These are phyloP conservation scores for Arthonia radiata DNA, from an alignment of 495 filamentous ascomycete species.

Conservation along the genomic window DNA sequence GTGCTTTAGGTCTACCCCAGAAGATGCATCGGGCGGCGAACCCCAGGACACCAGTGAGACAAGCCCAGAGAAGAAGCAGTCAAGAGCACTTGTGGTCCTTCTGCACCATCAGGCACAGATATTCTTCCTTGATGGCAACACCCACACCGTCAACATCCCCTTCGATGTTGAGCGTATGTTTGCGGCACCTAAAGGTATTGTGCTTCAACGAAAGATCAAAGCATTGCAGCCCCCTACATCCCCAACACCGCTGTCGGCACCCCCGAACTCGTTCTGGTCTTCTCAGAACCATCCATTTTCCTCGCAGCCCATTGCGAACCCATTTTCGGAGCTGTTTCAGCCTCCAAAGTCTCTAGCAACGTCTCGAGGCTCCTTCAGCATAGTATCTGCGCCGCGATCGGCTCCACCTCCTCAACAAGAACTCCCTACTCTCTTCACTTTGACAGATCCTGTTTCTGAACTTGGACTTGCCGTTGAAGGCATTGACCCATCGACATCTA, in stretches of 20 bases:
- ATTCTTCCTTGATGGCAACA: constrained; percentile 70
- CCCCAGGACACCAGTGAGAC: too few species aligned
- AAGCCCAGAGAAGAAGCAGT: too few species aligned
- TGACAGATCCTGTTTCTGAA: constrained; percentile 71
- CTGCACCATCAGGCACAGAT: constrained; percentile 84
- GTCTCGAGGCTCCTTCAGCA: constrained; percentile 2
- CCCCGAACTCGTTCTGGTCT: constrained; percentile 62
- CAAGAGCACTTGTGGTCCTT: constrained; percentile 66
- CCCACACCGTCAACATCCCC: constrained; percentile 74
- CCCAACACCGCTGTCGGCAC: constrained; percentile 19
- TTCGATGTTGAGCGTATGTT: constrained; percentile 82
- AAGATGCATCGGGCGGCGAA: too few species aligned
- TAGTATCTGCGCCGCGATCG: constrained; percentile 18
- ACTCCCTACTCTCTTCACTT: constrained; percentile 56
- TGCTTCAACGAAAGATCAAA: constrained; percentile 53
- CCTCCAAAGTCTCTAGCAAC: constrained; percentile 1
- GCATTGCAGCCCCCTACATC: constrained; percentile 9
- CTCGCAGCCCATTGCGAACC: too few species aligned
- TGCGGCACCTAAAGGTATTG: constrained; percentile 52
- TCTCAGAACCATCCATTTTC: constrained; percentile 27
- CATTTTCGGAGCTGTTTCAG: constrained; percentile 6
- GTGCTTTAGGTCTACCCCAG: too few species aligned
- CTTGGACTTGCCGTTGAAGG: constrained; percentile 31
- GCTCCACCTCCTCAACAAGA: constrained; percentile 21
- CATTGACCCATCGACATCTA: constrained; percentile 33